Conservation (phyloP, 495 filamentous ascomycete genomes). For the Penicillium malachiteum region DNA sequence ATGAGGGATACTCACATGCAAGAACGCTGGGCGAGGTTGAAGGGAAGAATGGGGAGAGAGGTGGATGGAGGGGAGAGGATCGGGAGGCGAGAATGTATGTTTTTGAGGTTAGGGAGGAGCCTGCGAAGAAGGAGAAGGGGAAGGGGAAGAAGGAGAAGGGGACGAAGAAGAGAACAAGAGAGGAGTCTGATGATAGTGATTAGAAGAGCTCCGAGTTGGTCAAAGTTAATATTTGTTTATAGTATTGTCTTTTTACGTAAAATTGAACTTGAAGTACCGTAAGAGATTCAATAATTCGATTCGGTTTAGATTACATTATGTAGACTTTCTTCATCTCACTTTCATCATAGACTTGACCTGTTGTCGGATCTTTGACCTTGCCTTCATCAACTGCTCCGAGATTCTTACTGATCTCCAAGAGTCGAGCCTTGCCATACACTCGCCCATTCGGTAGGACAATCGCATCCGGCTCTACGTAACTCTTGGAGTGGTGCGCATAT, state of each 20-base stretch:
- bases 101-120: constrained; percentile 67
- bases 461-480: constrained; percentile 82
- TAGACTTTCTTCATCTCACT: constrained; percentile 81
- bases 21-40: constrained; percentile 80
- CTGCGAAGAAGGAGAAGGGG: constrained; percentile 8
- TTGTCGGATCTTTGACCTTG: constrained; percentile 79
- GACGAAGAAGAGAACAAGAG: constrained; percentile 42
- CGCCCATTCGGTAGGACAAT: constrained; percentile 84
- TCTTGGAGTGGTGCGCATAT: constrained; percentile 92
- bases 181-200: constrained; percentile 46
- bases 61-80: constrained; percentile 77
- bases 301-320: constrained; percentile 56
- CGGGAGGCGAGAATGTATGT: constrained; percentile 73
- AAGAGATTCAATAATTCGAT: neutral
- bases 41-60: constrained; percentile 51
- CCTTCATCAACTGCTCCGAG: constrained; percentile 45
- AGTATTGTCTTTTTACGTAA: no score
- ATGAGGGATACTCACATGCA: constrained; percentile 85
- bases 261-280: no score
- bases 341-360: constrained; percentile 61
- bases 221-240: no score
- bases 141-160: constrained; percentile 37
- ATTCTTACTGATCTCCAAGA: constrained; percentile 76
- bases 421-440: constrained; percentile 74
- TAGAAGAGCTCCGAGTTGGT: neutral